Evolutionary conservation across 2,329 filamentous ascomycete genomes (phyloP).

Genomic region (Fusarium redolens): DNA sequence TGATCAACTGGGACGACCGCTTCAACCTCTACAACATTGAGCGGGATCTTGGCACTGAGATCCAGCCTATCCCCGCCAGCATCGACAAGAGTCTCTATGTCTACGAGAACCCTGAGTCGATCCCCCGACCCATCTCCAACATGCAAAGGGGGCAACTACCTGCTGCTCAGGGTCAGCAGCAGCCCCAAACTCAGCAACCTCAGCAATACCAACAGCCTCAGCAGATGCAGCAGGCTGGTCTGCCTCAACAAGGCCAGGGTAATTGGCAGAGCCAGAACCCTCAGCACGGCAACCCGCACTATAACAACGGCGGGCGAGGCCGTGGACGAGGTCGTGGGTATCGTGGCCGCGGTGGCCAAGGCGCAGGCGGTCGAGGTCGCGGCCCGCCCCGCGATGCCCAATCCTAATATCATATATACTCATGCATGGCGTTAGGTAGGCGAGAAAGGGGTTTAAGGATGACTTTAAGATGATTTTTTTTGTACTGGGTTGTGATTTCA

Average conservation of each 20-base stretch:
- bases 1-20: constrained; percentile 99
- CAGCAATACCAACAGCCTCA: constrained; percentile 46
- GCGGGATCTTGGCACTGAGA: constrained; percentile 95
- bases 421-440: constrained; percentile 45
- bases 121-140: constrained; percentile 81
- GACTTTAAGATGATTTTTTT: constrained; percentile 48
- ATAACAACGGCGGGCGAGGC: constrained; percentile 51
- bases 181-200: constrained; percentile 46
- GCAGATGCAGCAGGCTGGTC: constrained; percentile 46
- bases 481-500: constrained; percentile 47
- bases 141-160: constrained; percentile 50
- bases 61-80: constrained; percentile 90
- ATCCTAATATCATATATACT: constrained; percentile 47
- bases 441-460: constrained; percentile 35
- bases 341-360: constrained; percentile 53
- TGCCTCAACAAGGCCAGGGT: constrained; percentile 49
- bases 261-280: constrained; percentile 55
- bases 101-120: constrained; percentile 95
- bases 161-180: constrained; percentile 47
- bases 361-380: constrained; percentile 51
- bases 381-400: constrained; percentile 52
- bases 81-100: constrained; percentile 99
- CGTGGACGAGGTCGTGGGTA: constrained; percentile 54
- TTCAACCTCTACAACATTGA: constrained; percentile 99
- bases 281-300: constrained; percentile 52